These are phyloP conservation scores for Strobilomyces dryophilus DNA, from an alignment of 768 basidiomycete species.

Conservation along the genomic window DNA sequence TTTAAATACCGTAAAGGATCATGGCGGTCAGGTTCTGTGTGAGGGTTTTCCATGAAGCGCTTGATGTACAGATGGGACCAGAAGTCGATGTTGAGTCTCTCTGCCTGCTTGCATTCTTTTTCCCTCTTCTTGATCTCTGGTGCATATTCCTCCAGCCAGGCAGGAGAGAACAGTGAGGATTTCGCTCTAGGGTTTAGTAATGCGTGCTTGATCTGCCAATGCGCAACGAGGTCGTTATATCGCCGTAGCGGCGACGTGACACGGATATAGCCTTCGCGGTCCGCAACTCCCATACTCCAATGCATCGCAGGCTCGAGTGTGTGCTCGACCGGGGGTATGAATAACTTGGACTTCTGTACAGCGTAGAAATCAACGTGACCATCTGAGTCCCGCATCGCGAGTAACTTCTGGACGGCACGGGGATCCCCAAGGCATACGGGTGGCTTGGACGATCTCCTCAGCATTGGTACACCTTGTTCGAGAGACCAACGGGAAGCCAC, in stretches of 20 bases:
- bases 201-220: slow-evolving; percentile 91
- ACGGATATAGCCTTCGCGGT: slow-evolving; percentile 76
- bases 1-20: slow-evolving; percentile 29
- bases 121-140: slow-evolving; percentile 37
- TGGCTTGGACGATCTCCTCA: slow-evolving; percentile 51
- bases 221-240: slow-evolving; percentile 72
- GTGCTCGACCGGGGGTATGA: slow-evolving; percentile 38
- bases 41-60: slow-evolving; percentile 32
- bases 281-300: slow-evolving; percentile 61
- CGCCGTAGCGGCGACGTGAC: slow-evolving; percentile 87
- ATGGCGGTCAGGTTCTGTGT: slow-evolving; percentile 10
- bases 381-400: slow-evolving; percentile 43
- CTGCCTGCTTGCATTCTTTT: slow-evolving; percentile 26
- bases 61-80: slow-evolving; percentile 42
- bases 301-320: slow-evolving; percentile 58
- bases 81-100: slow-evolving; percentile 32
- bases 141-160: slow-evolving; percentile 44
- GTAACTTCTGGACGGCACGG: slow-evolving; percentile 38
- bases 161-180: slow-evolving; percentile 41
- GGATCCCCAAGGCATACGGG: slow-evolving; percentile 29
- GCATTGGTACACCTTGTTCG: slow-evolving; percentile 55
- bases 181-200: slow-evolving; percentile 41
- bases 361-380: slow-evolving; percentile 42
- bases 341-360: slow-evolving; percentile 31
- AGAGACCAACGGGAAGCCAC: slow-evolving; percentile 68